These are phyloP conservation scores for Podila horticola DNA, from an alignment of 192 early-diverging fungal genomes.

Conservation along the genomic window DNA sequence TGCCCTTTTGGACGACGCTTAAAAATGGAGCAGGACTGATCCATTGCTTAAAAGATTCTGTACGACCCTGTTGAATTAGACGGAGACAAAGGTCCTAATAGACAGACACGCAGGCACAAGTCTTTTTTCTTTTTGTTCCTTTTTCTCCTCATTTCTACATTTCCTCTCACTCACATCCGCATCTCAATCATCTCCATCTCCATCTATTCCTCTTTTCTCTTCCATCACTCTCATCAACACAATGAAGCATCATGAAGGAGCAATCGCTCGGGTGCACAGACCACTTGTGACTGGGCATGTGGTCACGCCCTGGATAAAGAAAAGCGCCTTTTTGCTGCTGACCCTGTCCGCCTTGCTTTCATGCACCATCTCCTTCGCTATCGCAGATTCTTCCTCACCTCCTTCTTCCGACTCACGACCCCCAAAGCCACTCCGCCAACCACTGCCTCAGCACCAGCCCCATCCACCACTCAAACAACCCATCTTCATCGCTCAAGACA, in stretches of 20 bases:
- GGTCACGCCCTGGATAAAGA: neutral
- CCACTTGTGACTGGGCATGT: neutral
- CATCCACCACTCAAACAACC: neutral
- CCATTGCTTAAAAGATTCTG: too few relatives aligned
- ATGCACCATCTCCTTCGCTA: neutral
- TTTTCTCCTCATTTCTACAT: neutral
- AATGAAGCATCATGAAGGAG: neutral
- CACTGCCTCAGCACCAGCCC: neutral
- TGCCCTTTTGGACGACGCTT: too few relatives aligned
- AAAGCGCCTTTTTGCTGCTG: neutral
- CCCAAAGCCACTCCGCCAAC: too few relatives aligned
- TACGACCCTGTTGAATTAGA: too few relatives aligned
- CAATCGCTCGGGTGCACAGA: neutral
- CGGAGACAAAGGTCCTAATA: too few relatives aligned
- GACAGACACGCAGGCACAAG: neutral
- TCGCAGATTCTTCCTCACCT: too few relatives aligned
- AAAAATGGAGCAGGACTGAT: too few relatives aligned
- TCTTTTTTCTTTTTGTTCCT: neutral
- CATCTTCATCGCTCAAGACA: neutral
- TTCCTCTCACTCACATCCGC: neutral
- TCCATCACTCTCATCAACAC: neutral
- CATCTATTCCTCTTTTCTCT: too few relatives aligned
- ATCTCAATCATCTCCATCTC: neutral
- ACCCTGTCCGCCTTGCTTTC: neutral
- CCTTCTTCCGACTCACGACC: too few relatives aligned